Evolutionary conservation across 176 grass and related monocot species (phyloP).

Genomic region (Bothriochloa decipiens): DNA sequence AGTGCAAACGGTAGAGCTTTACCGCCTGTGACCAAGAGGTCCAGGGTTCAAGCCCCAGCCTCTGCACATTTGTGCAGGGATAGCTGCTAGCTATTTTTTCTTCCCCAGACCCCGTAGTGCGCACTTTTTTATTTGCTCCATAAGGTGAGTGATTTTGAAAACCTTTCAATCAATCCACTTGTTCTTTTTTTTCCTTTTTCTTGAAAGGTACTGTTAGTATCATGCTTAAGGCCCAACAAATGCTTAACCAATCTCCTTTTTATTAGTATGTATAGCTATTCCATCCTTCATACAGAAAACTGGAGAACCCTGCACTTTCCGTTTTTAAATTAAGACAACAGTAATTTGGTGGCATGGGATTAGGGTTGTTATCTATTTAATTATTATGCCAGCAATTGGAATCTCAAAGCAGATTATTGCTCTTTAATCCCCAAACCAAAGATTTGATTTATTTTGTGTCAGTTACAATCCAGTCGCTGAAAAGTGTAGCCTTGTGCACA

Average conservation of each 20-base stretch:
- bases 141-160: conserved; percentile 46
- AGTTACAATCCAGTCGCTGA: not conserved
- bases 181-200: not conserved
- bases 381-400: not conserved
- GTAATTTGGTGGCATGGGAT: not conserved
- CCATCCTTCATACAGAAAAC: not conserved
- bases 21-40: no score
- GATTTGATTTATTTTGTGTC: not conserved
- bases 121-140: conserved; percentile 91
- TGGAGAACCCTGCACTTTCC: not conserved
- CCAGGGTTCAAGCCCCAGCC: no score
- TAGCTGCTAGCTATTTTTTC: no score
- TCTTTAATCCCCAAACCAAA: not conserved
- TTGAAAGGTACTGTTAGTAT: not conserved
- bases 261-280: not conserved
- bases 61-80: no score
- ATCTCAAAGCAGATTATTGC: not conserved
- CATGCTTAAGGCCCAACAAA: not conserved
- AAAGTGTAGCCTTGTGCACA: not conserved
- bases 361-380: not conserved
- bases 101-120: no score
- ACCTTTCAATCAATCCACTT: conserved; percentile 2
- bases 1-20: no score
- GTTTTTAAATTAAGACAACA: not conserved
- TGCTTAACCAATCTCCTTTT: not conserved